Evolutionary conservation across 441 rosid species (phyloP), one percentile per base, ranked within the genome.

Genomic region (Hypseocharis bilobata): DNA sequence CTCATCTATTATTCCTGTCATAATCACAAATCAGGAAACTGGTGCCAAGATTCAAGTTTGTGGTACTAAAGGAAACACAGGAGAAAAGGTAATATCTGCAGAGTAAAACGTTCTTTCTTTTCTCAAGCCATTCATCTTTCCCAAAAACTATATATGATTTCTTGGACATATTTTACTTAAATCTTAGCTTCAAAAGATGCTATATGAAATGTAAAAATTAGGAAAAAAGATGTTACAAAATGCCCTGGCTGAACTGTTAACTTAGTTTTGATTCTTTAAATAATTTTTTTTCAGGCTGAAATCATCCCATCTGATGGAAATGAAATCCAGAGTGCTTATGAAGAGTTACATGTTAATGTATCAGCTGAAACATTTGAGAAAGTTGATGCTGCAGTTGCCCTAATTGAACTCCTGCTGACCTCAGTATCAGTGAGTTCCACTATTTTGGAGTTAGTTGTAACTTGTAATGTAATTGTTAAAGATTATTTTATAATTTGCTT

Each of bases 361-460:
- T 81, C 89, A 61, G 95, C 95, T 8, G 93, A 91, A 62, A 83
- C 88, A 29, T 88, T 76, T 77, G 92, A 88, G 70, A 93, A 90
- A 82, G 91, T 88, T 59, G 97, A 93, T 70, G 86, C 85, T 60
- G 96, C 97, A 34, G 87, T 88, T 70, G 78, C 87, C 62, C 78
- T 93, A 44, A 83, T 90, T 70, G 93, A 88, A 77, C 74, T 87
- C 80, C 86, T 88, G 66, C 67, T 90, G 49, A 77, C 88, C 66
- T 93, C 98, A 47, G 79, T 85, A 62, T 74, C 88, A 22, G 98
- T 93, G 84, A 90, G 98, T 79, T 59, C 60, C 28, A 26, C 61
- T 38, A 22, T 60, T 58, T 47, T 47, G 42, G 44, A 45, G 47
- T 57, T 26, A 38, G 20, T 20, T 27, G 54, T 49, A 65, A 20